phyloP scores from a whole-genome alignment of 495 filamentous ascomycete genomes.

The Opeltia flavorubescens region DNA sequence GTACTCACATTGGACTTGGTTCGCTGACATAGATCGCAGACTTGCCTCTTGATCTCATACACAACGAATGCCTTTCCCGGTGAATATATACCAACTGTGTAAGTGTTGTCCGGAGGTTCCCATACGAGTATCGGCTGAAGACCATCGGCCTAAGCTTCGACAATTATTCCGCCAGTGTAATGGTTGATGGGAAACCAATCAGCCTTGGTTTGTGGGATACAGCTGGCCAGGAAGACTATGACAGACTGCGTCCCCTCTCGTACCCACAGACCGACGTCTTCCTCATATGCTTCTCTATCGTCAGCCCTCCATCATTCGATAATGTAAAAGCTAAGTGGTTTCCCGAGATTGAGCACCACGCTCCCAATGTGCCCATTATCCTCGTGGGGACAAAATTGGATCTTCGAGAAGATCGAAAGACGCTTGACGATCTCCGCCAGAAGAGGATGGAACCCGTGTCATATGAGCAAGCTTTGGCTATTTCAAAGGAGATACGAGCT shows the following conservation, averaged over 20 bases:
- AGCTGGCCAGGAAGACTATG: conserved; percentile 96
- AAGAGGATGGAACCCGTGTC: conserved; percentile 86
- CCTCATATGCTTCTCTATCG: conserved; percentile 95
- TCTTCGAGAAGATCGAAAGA: conserved; percentile 78
- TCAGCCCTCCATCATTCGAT: conserved; percentile 92
- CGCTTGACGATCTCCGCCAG: conserved; percentile 57
- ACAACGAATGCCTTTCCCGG: conserved; percentile 98
- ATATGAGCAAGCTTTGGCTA: conserved; percentile 72
- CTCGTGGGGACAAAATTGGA: conserved; percentile 96
- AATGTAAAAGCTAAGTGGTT: conserved; percentile 96
- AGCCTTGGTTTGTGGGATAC: conserved; percentile 98
- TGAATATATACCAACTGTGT: conserved; percentile 99
- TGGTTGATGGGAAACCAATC: conserved; percentile 95
- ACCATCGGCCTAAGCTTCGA: conserved; percentile 60
- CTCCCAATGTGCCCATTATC: conserved; percentile 90
- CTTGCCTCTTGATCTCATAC: conserved; percentile 97
- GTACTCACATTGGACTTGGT: background rate
- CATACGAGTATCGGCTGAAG: conserved; percentile 2
- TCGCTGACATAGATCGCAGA: conserved; percentile 37
- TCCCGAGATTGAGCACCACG: conserved; percentile 94
- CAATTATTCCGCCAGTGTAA: conserved; percentile 97
- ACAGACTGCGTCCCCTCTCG: conserved; percentile 84
- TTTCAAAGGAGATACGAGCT: conserved; percentile 84
- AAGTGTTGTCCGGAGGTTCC: conserved; percentile 21
- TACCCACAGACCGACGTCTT: conserved; percentile 98